Evolutionary conservation across 495 filamentous ascomycete species (phyloP).

Genomic region (Opeltia flavorubescens): DNA sequence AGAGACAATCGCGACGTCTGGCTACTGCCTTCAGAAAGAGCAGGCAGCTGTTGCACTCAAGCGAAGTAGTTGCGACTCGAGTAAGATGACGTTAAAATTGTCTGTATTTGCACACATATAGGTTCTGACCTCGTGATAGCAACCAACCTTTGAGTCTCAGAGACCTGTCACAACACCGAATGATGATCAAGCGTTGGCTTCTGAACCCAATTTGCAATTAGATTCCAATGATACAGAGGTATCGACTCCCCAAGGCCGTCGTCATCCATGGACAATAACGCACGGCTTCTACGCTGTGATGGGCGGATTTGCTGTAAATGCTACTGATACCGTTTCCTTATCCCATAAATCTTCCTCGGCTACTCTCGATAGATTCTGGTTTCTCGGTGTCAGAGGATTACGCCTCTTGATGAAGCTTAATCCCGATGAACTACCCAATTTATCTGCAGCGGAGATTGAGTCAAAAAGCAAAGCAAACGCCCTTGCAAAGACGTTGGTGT

Average conservation of each 20-base stretch:
- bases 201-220: too few relatives aligned
- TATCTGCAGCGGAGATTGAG: conserved; percentile 19
- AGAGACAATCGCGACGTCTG: too few relatives aligned
- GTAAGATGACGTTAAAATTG: neutral
- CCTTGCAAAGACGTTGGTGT: conserved; percentile 22
- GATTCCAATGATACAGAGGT: too few relatives aligned
- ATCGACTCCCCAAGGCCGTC: too few relatives aligned
- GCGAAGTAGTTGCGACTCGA: neutral
- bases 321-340: conserved; percentile 17
- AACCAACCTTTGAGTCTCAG: neutral
- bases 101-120: neutral
- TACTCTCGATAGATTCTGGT: neutral
- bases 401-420: neutral
- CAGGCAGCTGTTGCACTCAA: neutral
- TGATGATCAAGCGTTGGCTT: too few relatives aligned
- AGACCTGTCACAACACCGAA: neutral
- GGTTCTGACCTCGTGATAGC: neutral
- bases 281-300: conserved; percentile 6
- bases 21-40: neutral
- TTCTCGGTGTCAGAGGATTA: neutral
- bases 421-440: conserved; percentile 11
- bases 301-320: conserved; percentile 7
- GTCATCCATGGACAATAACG: conserved; percentile 6
- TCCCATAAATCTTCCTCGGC: neutral
- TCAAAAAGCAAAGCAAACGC: conserved; percentile 28